phyloP scores from a whole-genome alignment of 192 early-diverging fungal genomes.

The Bifiguratus adelaidae region DNA sequence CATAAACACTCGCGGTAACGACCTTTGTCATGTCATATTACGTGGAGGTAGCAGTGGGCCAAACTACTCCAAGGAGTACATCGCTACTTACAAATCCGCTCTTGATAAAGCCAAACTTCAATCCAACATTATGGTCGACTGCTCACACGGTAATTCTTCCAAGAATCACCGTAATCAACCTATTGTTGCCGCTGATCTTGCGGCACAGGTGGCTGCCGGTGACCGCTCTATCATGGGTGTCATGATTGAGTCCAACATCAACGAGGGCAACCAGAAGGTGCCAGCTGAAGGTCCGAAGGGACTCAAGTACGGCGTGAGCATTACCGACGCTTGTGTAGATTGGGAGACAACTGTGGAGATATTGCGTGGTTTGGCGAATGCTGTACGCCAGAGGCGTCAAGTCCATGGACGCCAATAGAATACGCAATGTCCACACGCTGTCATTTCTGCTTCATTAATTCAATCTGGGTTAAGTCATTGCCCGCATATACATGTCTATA shows the following conservation, averaged over 20 bases:
- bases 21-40: conserved; percentile 79
- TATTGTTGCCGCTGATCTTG: conserved; percentile 55
- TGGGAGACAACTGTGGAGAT: conserved; percentile 76
- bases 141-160: conserved; percentile 84
- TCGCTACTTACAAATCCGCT: conserved; percentile 41
- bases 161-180: conserved; percentile 88
- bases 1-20: conserved; percentile 76
- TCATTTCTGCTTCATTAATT: no score
- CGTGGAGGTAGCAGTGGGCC: conserved; percentile 83
- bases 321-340: conserved; percentile 91
- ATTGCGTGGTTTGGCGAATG: conserved; percentile 66
- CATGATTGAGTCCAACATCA: conserved; percentile 91
- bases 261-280: conserved; percentile 82
- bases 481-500: no score
- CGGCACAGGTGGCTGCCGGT: conserved; percentile 62
- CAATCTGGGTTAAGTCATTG: no score
- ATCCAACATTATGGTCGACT: conserved; percentile 86
- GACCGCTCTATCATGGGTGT: conserved; percentile 65
- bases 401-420: no score
- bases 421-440: no score
- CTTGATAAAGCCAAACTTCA: conserved; percentile 52
- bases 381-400: conserved; percentile 58
- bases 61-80: conserved; percentile 67
- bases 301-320: conserved; percentile 79
- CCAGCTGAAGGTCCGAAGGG: conserved; percentile 49